Percentiles rank a stretch among this genome's conserved stretches.
phyloP scores from a whole-genome alignment of 257 asterid genomes.

The Lavandula angustifolia region DNA sequence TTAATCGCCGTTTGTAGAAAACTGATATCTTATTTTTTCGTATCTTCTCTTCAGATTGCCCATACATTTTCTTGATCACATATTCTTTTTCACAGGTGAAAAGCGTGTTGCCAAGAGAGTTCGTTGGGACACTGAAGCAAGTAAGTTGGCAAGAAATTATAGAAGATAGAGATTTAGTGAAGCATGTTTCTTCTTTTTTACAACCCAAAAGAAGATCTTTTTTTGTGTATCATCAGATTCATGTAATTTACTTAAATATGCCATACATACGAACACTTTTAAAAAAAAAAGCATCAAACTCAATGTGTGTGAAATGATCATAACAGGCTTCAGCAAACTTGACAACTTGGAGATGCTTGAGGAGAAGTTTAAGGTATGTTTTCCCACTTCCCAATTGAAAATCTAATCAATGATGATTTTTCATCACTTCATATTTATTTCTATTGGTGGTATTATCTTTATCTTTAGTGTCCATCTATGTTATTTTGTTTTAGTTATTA shows the following conservation, averaged over 20 bases:
- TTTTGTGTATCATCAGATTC: neutral
- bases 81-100: conserved; percentile 40
- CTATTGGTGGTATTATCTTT: neutral
- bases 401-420: neutral
- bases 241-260: neutral
- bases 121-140: conserved; percentile 23
- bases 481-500: neutral
- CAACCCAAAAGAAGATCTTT: neutral
- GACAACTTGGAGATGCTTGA: conserved; percentile 63
- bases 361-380: conserved; percentile 42
- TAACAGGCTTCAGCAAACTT: conserved; percentile 45
- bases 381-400: conserved; percentile 1
- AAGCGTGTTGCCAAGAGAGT: conserved; percentile 31
- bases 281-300: neutral
- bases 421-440: neutral
- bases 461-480: neutral
- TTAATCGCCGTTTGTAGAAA: neutral
- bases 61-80: conserved; percentile 8
- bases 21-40: neutral
- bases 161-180: neutral
- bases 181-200: neutral
- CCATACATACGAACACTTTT: neutral
- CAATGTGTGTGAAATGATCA: conserved; percentile 19
- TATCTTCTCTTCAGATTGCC: neutral
- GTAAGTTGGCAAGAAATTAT: conserved; percentile 35